Evolutionary conservation across 495 filamentous ascomycete genomes (phyloP), one percentile per base, ranked within the genome.

Genomic region (Aspergillus funiculosus): DNA sequence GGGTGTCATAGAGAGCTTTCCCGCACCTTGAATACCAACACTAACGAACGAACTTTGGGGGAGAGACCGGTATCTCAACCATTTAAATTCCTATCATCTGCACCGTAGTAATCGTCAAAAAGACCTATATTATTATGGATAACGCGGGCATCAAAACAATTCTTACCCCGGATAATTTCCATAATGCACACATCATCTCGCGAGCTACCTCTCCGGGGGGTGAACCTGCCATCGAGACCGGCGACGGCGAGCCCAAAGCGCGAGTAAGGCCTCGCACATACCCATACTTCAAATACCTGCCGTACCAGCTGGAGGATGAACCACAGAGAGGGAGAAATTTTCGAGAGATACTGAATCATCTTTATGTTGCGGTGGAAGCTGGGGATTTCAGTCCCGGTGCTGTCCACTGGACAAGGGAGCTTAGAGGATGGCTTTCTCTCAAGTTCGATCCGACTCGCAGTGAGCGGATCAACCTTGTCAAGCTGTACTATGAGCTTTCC

Each of bases 371-470:
- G 20, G 77, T 97, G 48, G 82, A 88, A 61, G 83, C 92, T 11
- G 89, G 94, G 25, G 94, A 99, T 62, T 97, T 97, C 64, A 78
- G 83, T 39, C 86, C 92, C 0, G 94, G 92, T 11, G 92, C 92
- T 9, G 75, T 94, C 15, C 90, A 97, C 66, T 99, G 94, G 94
- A 96, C 92, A 42, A 80, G 92, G 54, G 91, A 97, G 74, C 81
- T 99, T 15, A 78, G 88, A 59, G 89, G 85, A 67, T 99, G 92
- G 94, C 73, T 99, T 18, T 83, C 83, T 6, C 77, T 97, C 59
- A 99, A 99, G 69, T 99, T 96, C 60, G 94, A 97, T 67, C 86
- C 92, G 46, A 87, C 89, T 32, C 77, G 83, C 43, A 81, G 80
- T 48, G 81, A 91, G 32, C 76, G 92, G 38, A 79, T 89, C 45